Percentiles rank a stretch among this genome's conserved stretches.
Evolutionary conservation across 1,284 basidiomycete genomes (phyloP).

Genomic region (Sparassis latifolia): DNA sequence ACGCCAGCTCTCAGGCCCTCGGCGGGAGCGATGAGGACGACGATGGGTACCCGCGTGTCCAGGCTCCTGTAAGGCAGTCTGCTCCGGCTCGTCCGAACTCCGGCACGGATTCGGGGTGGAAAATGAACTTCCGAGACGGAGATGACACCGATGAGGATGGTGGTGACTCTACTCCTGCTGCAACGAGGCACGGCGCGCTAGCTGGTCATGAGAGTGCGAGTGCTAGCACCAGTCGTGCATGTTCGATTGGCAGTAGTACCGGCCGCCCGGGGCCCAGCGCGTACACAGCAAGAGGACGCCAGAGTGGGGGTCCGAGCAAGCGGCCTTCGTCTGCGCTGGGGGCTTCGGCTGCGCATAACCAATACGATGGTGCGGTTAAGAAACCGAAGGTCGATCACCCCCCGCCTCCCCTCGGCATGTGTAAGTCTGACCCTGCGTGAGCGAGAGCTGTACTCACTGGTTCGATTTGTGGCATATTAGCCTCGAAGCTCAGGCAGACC

Average conservation of each 20-base stretch:
- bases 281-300: neutral
- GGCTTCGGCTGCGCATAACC: neutral
- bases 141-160: neutral
- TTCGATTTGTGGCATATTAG: constrained; percentile 17
- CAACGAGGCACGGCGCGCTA: neutral
- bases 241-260: neutral
- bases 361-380: constrained; percentile 1
- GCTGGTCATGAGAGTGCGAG: too few relatives aligned
- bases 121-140: constrained; percentile 3
- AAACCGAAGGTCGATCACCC: constrained; percentile 2
- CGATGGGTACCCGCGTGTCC: constrained; percentile 11
- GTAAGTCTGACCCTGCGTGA: constrained; percentile 22
- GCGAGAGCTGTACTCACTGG: too few relatives aligned
- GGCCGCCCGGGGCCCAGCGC: neutral
- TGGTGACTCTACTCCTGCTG: neutral
- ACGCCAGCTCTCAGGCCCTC: constrained; percentile 27
- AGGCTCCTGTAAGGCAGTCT: neutral
- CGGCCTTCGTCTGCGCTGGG: neutral
- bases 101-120: constrained; percentile 1
- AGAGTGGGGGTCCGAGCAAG: neutral
- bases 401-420: constrained; percentile 8
- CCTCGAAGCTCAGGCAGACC: constrained; percentile 36
- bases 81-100: neutral
- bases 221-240: neutral
- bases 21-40: constrained; percentile 23